Base-by-base conservation (phyloP, 2,329 filamentous ascomycete genomes). In the Hypoxylon sp. region DNA sequence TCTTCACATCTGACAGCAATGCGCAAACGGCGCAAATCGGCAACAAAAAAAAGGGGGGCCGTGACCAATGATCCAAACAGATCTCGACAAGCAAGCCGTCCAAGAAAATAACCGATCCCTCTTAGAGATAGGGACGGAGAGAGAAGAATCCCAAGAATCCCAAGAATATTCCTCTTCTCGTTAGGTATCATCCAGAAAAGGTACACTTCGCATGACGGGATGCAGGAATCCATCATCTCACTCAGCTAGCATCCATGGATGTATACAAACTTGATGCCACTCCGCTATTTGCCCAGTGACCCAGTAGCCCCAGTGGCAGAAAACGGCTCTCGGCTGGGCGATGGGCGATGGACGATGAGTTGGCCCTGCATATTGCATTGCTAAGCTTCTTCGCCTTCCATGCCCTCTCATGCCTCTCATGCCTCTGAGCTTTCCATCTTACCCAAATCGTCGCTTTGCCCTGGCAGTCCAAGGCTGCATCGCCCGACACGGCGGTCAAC, bases 281-380 rank as follows among this genome's bases (percentile, higher is more conserved):
- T 48, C 53, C 58, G 67, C 53, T 51, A 58, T 67, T 60, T 60
- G 52, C 28, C 67, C 32, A 57, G 46, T 51, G 30, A 28, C 23
- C 34, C 52, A 46, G 55, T 45, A 53, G 43, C 14, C 38, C 41
- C 41, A 63, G 45, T 41, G 46, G 53, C 17, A 61, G 45, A 60
- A 50, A 50, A 65, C 52, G 34, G 55, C 45, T 51, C 51, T 50
- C 60, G 64, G 53, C 60, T 66, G 51, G 58, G 60, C 46, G 57
- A 56, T 43, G 36, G 48, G 25, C 48, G 48, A 53, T 43, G 41
- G 60, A 61, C 60, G 68, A 68, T 71, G 68, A 71, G 73, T 63
- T 75, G 73, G 73, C 73, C 71, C 64, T 75, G 73, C 73, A 75
- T 75, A 63, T 68, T 70, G 72, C 73, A 72, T 74, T 66, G 66